These are phyloP conservation scores for Oligophagozyma castellii DNA, from an alignment of 1,139 yeast species.

Conservation along the genomic window DNA sequence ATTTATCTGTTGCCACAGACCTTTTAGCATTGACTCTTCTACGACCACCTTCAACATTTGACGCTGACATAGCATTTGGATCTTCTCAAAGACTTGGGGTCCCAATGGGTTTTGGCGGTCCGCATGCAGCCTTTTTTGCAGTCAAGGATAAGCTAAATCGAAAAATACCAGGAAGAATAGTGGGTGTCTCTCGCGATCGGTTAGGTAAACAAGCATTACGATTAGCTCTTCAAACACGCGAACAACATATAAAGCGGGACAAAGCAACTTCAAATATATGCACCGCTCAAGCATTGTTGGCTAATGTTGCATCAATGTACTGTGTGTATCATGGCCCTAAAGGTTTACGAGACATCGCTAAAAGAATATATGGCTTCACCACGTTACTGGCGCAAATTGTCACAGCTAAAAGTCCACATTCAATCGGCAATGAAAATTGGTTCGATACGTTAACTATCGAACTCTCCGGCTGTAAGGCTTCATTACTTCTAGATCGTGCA, in stretches of 20 bases:
- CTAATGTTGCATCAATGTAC: slow-evolving; percentile 90
- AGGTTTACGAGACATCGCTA: slow-evolving; percentile 73
- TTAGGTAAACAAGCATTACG: slow-evolving; percentile 80
- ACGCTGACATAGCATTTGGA: slow-evolving; percentile 90
- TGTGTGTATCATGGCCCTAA: slow-evolving; percentile 94
- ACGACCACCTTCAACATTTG: slow-evolving; percentile 71
- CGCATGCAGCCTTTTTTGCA: slow-evolving; percentile 96
- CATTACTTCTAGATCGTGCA: slow-evolving; percentile 44
- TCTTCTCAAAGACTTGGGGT: slow-evolving; percentile 94
- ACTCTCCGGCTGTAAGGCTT: slow-evolving; percentile 38
- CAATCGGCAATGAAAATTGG: slow-evolving; percentile 48
- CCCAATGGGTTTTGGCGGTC: slow-evolving; percentile 97
- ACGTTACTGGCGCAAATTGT: slow-evolving; percentile 53
- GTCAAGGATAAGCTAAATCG: slow-evolving; percentile 67
- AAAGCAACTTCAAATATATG: slow-evolving; percentile 96
- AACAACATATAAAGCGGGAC: slow-evolving; percentile 94
- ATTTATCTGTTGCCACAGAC: slow-evolving; percentile 80
- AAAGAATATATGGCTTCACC: slow-evolving; percentile 65
- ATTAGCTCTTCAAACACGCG: slow-evolving; percentile 92
- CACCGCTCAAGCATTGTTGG: slow-evolving; percentile 92
- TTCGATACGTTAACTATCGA: slow-evolving; percentile 79
- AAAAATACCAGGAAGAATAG: slow-evolving; percentile 92
- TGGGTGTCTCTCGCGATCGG: slow-evolving; percentile 87
- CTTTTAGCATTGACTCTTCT: slow-evolving; percentile 74
- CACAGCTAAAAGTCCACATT: slow-evolving; percentile 34